phyloP scores from a whole-genome alignment of 306 rosid genomes.

The Castanospermum australe region DNA sequence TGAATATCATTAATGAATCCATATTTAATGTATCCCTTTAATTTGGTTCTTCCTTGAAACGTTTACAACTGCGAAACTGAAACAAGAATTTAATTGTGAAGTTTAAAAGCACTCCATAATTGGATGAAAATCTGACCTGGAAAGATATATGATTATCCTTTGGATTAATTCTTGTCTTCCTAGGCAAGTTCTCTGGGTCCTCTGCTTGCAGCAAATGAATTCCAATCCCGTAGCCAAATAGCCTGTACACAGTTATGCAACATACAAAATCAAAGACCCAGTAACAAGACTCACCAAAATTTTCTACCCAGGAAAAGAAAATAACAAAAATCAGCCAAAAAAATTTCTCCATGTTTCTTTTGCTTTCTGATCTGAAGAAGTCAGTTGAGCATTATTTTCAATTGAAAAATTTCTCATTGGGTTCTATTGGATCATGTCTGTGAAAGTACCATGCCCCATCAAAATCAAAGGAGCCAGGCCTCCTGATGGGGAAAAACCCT shows the following conservation, averaged over 20 bases:
- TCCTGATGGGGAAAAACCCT: conserved; percentile 80
- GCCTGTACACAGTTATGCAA: conserved; percentile 46
- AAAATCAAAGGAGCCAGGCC: conserved; percentile 93
- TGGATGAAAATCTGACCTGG: conserved; percentile 49
- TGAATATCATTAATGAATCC: background rate
- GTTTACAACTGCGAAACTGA: background rate
- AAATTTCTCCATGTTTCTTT: background rate
- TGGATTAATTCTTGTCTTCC: conserved; percentile 75
- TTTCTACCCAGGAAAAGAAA: background rate
- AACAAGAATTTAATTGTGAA: background rate
- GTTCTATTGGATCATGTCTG: background rate
- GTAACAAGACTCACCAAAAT: background rate
- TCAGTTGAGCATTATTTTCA: too few species aligned
- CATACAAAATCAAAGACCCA: background rate
- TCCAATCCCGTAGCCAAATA: conserved; percentile 85
- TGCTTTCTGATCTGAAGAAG: background rate
- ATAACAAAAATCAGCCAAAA: background rate
- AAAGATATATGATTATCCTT: conserved; percentile 95
- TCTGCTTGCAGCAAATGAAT: conserved; percentile 79
- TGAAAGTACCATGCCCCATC: conserved; percentile 85
- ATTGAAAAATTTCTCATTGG: background rate
- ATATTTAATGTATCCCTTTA: background rate
- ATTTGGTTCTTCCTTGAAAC: background rate
- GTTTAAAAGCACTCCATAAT: background rate
- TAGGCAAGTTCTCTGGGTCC: conserved; percentile 57